Base-by-base conservation (phyloP, 1,284 basidiomycete species). In the Ceratobasidium sp. region DNA sequence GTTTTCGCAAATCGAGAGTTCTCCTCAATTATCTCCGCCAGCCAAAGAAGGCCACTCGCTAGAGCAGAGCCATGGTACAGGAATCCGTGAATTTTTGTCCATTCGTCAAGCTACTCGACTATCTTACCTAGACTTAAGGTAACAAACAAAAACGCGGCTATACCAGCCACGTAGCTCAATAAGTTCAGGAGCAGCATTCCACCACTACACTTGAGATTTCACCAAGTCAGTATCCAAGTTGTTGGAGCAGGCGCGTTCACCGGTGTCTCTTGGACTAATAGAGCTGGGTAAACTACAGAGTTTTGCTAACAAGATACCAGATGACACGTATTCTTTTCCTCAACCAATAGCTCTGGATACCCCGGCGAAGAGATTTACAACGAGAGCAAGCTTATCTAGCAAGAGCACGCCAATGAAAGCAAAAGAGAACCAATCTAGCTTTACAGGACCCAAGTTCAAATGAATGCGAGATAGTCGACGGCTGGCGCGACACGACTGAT, bases 11-110 rank as follows among this genome's bases (percentile, higher is more conserved):
- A 75, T 50, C 85, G 84, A 13, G 93, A 88, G 77, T 96, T 89
- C 77, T 98, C 95, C 77, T 98, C 95, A 72, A 97, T 96, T 54
- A 97, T 79, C 77, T 98, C 95, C 1, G 95, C 95, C 30, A 97
- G 81, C 83, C 94, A 95, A 69, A 98, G 80, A 56, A 98, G 81
- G 8, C 94, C 95, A 77, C 91, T 95, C 58, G 95, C 95, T 95
- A 75, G 44, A 70, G 21, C 11, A 30, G 42, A 58, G 71, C 54
- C 70, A 29, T 72, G 70, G 70, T 68, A 75, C 58, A 54, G 30
- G 4, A 33, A 30, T 11, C 70, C 70, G 59, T 11, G 19, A 46
- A 21, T 46, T 46, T 25, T 21, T 13, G 42, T 14, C 4, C 54
- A 36, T 16, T 6, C 3, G 21, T 46, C 29, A 2, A 54, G n/a